A percentile compares a stretch with the other conserved stretches of the same genome.
These are phyloP conservation scores for Umbilicus rupestris DNA, from an alignment of 164 flowering plant species.

Conservation along the genomic window DNA sequence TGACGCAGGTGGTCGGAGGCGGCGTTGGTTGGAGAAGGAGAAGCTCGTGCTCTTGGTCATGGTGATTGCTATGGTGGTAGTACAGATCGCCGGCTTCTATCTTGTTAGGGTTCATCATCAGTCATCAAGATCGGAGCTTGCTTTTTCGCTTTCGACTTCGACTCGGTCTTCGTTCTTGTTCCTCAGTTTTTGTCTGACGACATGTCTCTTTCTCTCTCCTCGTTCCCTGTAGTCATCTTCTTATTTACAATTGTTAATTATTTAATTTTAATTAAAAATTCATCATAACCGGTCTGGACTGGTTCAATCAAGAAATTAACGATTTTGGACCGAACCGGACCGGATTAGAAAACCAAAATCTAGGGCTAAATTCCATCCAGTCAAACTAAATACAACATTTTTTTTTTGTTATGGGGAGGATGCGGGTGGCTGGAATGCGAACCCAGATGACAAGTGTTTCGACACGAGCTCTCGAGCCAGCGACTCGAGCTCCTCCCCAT, in stretches of 20 bases:
- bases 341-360: no score
- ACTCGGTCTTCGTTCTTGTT: background rate
- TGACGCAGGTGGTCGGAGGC: background rate
- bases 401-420: no score
- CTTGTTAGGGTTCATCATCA: slow-evolving; percentile 7
- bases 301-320: no score
- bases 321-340: no score
- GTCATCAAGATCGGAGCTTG: background rate
- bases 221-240: no score
- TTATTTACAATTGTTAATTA: no score
- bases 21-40: background rate
- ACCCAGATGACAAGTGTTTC: slow-evolving; percentile 34
- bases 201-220: background rate
- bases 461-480: slow-evolving; percentile 36
- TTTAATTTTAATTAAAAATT: no score
- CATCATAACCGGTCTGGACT: no score
- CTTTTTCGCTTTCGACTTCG: background rate
- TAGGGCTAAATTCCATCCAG: no score
- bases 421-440: slow-evolving; percentile 18
- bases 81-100: slow-evolving; percentile 7
- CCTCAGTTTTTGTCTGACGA: background rate
- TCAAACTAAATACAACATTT: no score
- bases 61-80: background rate
- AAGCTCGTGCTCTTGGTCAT: background rate
- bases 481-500: slow-evolving; percentile 23